Percentiles rank a stretch among this genome's conserved stretches.
phyloP scores from a whole-genome alignment of 345 rosid species.

The Ceriops decandra region DNA sequence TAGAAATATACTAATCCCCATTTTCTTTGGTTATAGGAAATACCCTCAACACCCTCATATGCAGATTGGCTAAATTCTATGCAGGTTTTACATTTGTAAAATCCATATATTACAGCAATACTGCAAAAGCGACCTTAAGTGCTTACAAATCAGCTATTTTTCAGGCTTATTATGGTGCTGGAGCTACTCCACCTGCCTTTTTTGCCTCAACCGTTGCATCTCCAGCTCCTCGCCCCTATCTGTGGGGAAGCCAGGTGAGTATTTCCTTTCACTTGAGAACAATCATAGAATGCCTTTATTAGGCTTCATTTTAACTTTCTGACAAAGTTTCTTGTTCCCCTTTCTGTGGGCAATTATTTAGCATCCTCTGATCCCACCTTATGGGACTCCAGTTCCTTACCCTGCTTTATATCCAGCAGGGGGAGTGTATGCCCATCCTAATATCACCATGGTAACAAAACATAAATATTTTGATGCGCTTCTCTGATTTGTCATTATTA shows the following conservation, averaged over 20 bases:
- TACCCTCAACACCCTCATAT: slow-evolving; percentile 59
- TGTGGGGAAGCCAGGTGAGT: slow-evolving; percentile 90
- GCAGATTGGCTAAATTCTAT: slow-evolving; percentile 85
- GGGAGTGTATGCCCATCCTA: slow-evolving; percentile 84
- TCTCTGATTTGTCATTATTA: not conserved
- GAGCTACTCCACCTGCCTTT: slow-evolving; percentile 77
- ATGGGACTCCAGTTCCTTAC: slow-evolving; percentile 92
- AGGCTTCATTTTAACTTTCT: not conserved
- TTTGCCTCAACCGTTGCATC: slow-evolving; percentile 84
- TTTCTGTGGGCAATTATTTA: slow-evolving; percentile 31
- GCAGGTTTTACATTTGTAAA: slow-evolving; percentile 57
- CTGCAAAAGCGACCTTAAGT: slow-evolving; percentile 6
- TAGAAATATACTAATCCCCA: slow-evolving; percentile 5
- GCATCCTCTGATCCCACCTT: slow-evolving; percentile 89
- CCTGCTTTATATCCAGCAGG: slow-evolving; percentile 90
- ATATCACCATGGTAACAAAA: slow-evolving; percentile 59
- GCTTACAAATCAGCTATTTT: slow-evolving; percentile 27
- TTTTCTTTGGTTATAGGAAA: slow-evolving; percentile 44
- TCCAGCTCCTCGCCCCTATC: slow-evolving; percentile 81
- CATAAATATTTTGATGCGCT: not conserved
- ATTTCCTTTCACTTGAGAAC: slow-evolving; percentile 4
- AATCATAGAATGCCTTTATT: not conserved
- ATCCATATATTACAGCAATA: slow-evolving; percentile 7
- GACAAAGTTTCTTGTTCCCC: slow-evolving; percentile 6
- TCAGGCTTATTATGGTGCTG: slow-evolving; percentile 91